phyloP scores from a whole-genome alignment of 116 monocot genomes.

The Iris pallida region DNA sequence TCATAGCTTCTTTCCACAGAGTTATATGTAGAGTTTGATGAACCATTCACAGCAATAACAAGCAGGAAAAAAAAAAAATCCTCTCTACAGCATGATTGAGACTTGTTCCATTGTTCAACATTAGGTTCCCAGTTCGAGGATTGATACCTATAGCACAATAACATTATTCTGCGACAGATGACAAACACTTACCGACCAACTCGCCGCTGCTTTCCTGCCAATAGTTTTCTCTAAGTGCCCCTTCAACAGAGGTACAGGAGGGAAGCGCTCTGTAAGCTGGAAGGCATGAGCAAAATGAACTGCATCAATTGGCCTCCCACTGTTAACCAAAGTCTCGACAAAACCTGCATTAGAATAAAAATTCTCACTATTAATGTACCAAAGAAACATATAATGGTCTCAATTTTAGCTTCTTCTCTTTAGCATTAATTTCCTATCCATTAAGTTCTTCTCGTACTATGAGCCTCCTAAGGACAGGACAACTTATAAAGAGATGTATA shows the following conservation, averaged over 20 bases:
- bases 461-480: background rate
- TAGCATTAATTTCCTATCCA: background rate
- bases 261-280: constrained; percentile 47
- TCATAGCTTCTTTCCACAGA: too few species aligned
- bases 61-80: too few species aligned
- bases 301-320: constrained; percentile 58
- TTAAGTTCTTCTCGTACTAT: background rate
- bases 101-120: too few species aligned
- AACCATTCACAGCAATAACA: too few species aligned
- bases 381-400: background rate
- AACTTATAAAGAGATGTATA: background rate
- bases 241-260: constrained; percentile 48
- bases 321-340: constrained; percentile 43
- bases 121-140: too few species aligned
- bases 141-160: too few species aligned
- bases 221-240: constrained; percentile 25
- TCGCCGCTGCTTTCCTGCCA: constrained; percentile 15
- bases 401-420: background rate
- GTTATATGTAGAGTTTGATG: too few species aligned
- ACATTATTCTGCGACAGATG: background rate
- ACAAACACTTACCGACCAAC: constrained; percentile 15
- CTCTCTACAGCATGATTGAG: too few species aligned
- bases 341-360: constrained; percentile 22
- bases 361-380: background rate
- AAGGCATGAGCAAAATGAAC: constrained; percentile 57